phyloP scores from a whole-genome alignment of 78 protist genomes.

The Cavenderia fasciculata region DNA sequence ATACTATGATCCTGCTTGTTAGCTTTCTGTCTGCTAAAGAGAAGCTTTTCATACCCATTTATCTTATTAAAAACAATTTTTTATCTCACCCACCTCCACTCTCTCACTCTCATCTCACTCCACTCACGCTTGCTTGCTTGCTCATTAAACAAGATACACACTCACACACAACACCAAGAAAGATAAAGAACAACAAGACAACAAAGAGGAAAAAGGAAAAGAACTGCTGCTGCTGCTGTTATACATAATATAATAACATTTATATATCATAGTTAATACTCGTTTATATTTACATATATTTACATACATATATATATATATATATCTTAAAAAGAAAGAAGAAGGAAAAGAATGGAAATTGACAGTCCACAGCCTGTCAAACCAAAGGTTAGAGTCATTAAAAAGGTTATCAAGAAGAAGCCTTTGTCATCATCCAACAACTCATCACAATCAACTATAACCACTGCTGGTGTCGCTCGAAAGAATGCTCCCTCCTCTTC shows the following conservation, averaged over 20 bases:
- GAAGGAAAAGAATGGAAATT: neutral
- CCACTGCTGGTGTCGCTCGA: neutral
- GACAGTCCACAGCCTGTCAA: neutral
- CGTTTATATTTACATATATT: too few species aligned
- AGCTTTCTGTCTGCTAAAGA: too few species aligned
- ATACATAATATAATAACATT: neutral
- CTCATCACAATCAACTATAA: neutral
- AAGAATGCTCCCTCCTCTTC: neutral
- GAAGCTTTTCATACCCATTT: too few species aligned
- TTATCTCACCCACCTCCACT: too few species aligned
- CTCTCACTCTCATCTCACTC: too few species aligned
- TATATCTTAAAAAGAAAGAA: neutral
- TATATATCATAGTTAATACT: too few species aligned
- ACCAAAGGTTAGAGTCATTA: constrained; percentile 66
- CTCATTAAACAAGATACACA: neutral
- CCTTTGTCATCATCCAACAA: neutral
- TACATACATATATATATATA: too few species aligned
- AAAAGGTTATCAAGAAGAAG: constrained; percentile 40
- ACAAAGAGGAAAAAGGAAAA: neutral
- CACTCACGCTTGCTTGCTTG: too few species aligned
- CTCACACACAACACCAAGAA: neutral
- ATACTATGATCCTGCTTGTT: too few species aligned
- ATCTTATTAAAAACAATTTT: too few species aligned
- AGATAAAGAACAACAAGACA: neutral
- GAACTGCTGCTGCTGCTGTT: neutral